Evolutionary conservation across 2,329 filamentous ascomycete genomes (phyloP).

Genomic region (Neophaeococcomyces mojaviensis): DNA sequence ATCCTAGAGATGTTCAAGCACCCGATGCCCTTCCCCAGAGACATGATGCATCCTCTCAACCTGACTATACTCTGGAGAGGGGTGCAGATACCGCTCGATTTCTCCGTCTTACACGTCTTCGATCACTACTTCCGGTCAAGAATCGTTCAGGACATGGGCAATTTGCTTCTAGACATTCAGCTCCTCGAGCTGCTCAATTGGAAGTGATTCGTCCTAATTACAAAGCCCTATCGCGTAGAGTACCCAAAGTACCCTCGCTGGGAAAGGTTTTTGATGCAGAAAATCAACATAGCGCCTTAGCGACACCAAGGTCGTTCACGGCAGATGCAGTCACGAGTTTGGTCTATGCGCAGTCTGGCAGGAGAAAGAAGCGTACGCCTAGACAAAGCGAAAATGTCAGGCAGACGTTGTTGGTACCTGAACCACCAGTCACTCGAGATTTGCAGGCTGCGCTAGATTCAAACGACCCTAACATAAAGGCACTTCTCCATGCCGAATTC

Average conservation of each 20-base stretch:
- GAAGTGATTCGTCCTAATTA: background rate
- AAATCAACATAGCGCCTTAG: background rate
- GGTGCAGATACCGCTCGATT: background rate
- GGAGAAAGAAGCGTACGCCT: too few relatives aligned
- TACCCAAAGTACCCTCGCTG: background rate
- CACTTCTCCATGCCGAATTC: conserved; percentile 4
- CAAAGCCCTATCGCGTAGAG: background rate
- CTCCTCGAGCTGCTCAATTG: background rate
- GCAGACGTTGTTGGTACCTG: background rate
- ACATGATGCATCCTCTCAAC: background rate
- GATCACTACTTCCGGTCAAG: conserved; percentile 1
- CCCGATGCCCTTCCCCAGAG: background rate
- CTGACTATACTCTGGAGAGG: background rate
- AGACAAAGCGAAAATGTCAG: background rate
- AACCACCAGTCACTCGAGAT: background rate
- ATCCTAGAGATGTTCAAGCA: conserved; percentile 25
- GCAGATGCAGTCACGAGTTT: too few relatives aligned
- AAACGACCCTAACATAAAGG: background rate
- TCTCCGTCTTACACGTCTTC: conserved; percentile 2
- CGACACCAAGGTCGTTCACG: too few relatives aligned
- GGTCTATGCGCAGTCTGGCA: too few relatives aligned
- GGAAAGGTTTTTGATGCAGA: background rate
- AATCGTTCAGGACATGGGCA: conserved; percentile 5
- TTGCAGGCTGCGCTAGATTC: background rate
- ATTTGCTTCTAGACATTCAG: background rate